Base-by-base conservation (phyloP, 2,329 filamentous ascomycete genomes). In the Sporothrix euskadiensis region DNA sequence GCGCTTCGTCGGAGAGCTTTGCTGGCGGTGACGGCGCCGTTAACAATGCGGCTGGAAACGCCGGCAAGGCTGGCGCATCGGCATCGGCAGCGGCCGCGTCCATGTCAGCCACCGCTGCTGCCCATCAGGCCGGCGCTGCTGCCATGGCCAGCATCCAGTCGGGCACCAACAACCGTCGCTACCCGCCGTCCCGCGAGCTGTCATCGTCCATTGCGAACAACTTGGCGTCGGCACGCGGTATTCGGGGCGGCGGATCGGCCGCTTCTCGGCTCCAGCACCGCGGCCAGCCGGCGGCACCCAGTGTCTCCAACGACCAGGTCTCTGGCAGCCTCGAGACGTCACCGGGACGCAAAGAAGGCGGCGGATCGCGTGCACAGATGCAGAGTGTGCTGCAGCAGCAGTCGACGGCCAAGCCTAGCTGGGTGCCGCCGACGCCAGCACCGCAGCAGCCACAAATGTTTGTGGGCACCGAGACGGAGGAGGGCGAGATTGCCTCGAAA, bases 191-290 rank as follows among this genome's bases (percentile, higher is more conserved):
- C 35, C 89, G 93, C 73, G 91, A 94, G 73, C 84, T 91, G 74
- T 89, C 91, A 2, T 93, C 93, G 0, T 97, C 94, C 1, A 97
- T 97, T 75, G 94, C 93, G 35, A 97, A 89, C 82, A 97, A 97
- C 78, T 84, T 97, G 59, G 94, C 94, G 16, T 94, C 93, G 16
- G 94, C 94, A 44, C 88, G 94, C 76, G 94, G 94, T 22, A 97
- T 97, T 77, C 86, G 87, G 30, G 57, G 57, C 1, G 57, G 57
- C 1, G 65, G 63, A 4, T 69, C 71, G n/a, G 56, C 71, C 7
- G 65, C 32, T 8, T 86, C 87, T 72, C 52, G 66, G 1, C 87
- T 86, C 74, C 87, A 86, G 75, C 88, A 89, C 74, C 88, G 90
- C 75, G 87, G 89, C 32, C 90, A 91, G 75, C 91, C 91, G 2